A percentile compares a stretch with the other conserved stretches of the same genome.
Evolutionary conservation across 2,329 filamentous ascomycete species (phyloP).

Genomic region (Fusarium aywerte): DNA sequence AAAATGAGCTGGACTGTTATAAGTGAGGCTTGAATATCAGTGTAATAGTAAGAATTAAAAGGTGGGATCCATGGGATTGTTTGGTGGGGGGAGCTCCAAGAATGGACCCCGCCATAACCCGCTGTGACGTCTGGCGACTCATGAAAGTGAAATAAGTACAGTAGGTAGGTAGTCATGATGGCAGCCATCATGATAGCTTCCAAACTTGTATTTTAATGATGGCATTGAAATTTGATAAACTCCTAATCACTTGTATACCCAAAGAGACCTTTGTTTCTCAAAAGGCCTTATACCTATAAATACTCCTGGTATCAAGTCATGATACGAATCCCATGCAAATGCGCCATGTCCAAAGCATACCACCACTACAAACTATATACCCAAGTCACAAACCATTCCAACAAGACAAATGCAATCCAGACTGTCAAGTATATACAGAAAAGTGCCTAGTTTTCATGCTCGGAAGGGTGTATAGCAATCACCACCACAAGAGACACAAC

Average conservation of each 20-base stretch:
- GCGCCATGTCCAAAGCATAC: conserved; percentile 11
- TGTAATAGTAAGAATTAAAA: conserved; percentile 22
- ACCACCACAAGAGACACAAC: conserved; percentile 69
- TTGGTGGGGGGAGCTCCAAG: conserved; percentile 23
- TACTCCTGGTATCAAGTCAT: conserved; percentile 33
- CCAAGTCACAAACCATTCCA: not conserved
- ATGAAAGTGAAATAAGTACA: conserved; percentile 10
- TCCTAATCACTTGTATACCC: not conserved
- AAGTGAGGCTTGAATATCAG: conserved; percentile 4
- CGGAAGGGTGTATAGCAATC: conserved; percentile 61
- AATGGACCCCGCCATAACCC: conserved; percentile 38
- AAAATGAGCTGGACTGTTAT: not conserved
- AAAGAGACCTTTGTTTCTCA: not conserved
- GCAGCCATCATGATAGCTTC: conserved; percentile 10
- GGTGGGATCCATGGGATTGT: conserved; percentile 28
- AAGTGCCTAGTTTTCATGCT: conserved; percentile 30
- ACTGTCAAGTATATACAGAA: not conserved
- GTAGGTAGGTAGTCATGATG: conserved; percentile 16
- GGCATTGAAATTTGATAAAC: not conserved
- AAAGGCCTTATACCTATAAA: not conserved
- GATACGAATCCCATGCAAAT: conserved; percentile 21
- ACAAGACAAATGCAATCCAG: not conserved
- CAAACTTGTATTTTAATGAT: not conserved
- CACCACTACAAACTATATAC: not conserved
- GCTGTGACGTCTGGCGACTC: conserved; percentile 26